Conservation (phyloP, 306 rosid genomes). For the Vigna hirtella region DNA sequence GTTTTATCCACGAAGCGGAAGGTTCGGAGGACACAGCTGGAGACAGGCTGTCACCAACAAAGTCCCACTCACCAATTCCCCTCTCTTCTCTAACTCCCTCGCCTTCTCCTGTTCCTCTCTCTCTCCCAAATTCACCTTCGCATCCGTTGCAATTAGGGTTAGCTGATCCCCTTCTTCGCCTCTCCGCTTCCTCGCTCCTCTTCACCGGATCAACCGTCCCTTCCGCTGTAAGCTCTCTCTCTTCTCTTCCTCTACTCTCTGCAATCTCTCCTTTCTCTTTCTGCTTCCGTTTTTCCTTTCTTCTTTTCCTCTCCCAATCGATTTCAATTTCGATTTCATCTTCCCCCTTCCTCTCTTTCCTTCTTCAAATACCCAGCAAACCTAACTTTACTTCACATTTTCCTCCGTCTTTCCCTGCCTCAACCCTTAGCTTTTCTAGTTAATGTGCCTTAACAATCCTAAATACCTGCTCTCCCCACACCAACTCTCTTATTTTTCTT, state of each 20-base stretch:
- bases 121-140: not conserved
- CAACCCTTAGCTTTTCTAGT: not conserved
- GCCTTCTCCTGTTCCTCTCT: not conserved
- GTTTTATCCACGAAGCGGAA: constrained; percentile 54
- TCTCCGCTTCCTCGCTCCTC: constrained; percentile 7
- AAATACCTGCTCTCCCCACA: constrained; percentile 13
- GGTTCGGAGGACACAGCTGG: constrained; percentile 92
- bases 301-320: not conserved
- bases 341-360: not conserved
- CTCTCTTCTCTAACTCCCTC: constrained; percentile 5
- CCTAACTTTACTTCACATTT: constrained; percentile 2
- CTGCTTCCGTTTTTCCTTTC: not conserved
- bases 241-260: constrained; percentile 5
- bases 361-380: not conserved
- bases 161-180: constrained; percentile 39
- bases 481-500: constrained; percentile 3
- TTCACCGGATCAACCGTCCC: constrained; percentile 67
- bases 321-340: not conserved
- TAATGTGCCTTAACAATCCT: constrained; percentile 13
- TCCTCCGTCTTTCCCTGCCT: not conserved
- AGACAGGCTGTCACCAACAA: constrained; percentile 99
- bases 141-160: constrained; percentile 65
- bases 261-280: not conserved
- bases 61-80: constrained; percentile 93
- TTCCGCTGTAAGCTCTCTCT: constrained; percentile 56